Conservation (phyloP, 1,139 yeast genomes). For the Candida sanyaensis region DNA sequence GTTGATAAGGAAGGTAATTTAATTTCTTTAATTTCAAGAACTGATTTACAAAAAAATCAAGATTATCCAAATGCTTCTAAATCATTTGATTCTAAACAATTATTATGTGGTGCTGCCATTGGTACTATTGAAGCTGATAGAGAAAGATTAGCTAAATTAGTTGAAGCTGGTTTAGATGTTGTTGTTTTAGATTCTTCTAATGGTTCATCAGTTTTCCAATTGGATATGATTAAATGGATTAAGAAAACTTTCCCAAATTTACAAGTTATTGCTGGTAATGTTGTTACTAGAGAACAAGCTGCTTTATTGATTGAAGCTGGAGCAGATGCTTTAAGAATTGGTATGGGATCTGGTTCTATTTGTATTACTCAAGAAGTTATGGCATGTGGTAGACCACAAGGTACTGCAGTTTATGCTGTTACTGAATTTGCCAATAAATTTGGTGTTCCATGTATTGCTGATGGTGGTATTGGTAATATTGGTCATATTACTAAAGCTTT, state of each 20-base stretch:
- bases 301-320: conserved; percentile 94
- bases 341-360: conserved; percentile 99
- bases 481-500: conserved; percentile 98
- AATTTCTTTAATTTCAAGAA: conserved; percentile 87
- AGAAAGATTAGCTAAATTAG: conserved; percentile 79
- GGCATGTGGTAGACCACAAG: conserved; percentile 99
- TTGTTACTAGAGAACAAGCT: conserved; percentile 98
- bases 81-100: conserved; percentile 89
- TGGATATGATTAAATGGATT: conserved; percentile 91
- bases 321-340: conserved; percentile 97
- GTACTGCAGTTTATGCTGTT: conserved; percentile 90
- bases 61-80: conserved; percentile 94
- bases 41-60: conserved; percentile 96
- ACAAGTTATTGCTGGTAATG: conserved; percentile 95
- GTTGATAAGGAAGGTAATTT: conserved; percentile 76
- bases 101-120: conserved; percentile 97
- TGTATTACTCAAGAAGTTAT: conserved; percentile 99
- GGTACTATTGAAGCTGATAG: conserved; percentile 93
- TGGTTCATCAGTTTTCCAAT: conserved; percentile 95
- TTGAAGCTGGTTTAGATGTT: conserved; percentile 96
- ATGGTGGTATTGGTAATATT: conserved; percentile 98
- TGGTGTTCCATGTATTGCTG: conserved; percentile 97
- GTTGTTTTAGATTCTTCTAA: conserved; percentile 95
- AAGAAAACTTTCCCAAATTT: conserved; percentile 76
- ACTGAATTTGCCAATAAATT: conserved; percentile 85